These are phyloP conservation scores for Thuidium tamariscinum DNA, from an alignment of 225 moss, liverwort and hornwort species.

Conservation along the genomic window DNA sequence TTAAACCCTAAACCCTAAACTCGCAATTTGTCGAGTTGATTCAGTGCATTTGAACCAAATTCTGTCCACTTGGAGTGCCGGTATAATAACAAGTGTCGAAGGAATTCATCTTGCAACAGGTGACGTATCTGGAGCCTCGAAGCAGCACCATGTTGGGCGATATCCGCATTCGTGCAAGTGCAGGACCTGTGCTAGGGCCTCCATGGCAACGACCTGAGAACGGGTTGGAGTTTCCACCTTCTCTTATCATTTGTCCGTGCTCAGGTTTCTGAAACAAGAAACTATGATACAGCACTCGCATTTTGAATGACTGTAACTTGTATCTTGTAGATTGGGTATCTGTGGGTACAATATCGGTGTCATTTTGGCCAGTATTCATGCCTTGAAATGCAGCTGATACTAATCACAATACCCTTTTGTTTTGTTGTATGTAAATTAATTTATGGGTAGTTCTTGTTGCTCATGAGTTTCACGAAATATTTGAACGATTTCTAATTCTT, in stretches of 20 bases:
- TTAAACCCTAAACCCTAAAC: too few relatives aligned
- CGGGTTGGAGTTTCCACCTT: conserved; percentile 33
- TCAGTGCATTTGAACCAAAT: too few relatives aligned
- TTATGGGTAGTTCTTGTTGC: neutral
- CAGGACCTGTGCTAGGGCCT: conserved; percentile 82
- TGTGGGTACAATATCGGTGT: neutral
- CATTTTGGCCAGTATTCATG: neutral
- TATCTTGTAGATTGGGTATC: neutral
- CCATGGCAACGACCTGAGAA: conserved; percentile 99
- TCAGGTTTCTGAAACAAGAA: neutral
- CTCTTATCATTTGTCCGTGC: neutral
- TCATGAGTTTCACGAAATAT: neutral
- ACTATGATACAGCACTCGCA: neutral
- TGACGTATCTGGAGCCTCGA: conserved; percentile 76
- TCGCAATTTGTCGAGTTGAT: too few relatives aligned
- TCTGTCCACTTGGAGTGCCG: neutral
- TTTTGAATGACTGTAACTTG: neutral
- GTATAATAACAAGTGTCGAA: neutral
- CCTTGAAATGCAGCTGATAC: neutral
- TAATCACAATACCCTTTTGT: neutral
- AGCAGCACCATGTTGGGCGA: conserved; percentile 49
- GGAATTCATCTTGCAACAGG: conserved; percentile 12
- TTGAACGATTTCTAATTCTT: neutral
- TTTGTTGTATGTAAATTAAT: neutral
- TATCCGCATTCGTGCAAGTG: conserved; percentile 57